Evolutionary conservation across 495 filamentous ascomycete genomes (phyloP), one percentile per base, ranked within the genome.

Genomic region (Evansstolkia leycettana): DNA sequence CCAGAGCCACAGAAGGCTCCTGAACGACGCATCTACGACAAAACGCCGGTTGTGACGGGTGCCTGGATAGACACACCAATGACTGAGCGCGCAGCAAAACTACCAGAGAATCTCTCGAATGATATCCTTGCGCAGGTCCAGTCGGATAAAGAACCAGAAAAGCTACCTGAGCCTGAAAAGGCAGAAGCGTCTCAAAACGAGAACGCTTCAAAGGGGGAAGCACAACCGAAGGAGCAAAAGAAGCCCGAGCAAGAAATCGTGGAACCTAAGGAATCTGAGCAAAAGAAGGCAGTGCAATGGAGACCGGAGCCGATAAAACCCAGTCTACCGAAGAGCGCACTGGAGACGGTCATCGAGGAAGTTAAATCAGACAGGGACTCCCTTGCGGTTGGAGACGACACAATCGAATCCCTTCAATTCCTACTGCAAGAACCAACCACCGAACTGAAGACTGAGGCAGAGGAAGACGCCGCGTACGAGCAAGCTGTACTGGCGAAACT

Each of bases 321-420:
- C 0, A 59, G 62, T 18, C 39, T 67, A 12, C 64, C 68, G 4
- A 67, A 64, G 33, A 72, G 67, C 34, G 69, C 57, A 2, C 42
- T 73, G 3, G 64, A 66, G 41, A 65, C 67, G 5, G 65, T 79
- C 20, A 52, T 80, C 17, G 62, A 70, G 33, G 65, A 75, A 34
- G 60, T 61, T 17, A 67, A 56, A 36, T 56, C 55, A 1, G 57
- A 67, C 38, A 62, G 60, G 23, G 54, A 63, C 12, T 42, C 48
- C n/a, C 50, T 70, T 8, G 57, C 60, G 12, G 46, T 72, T 8
- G 72, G 75, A 17, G 73, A 80, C 20, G 69, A 72, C 33, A 80
- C 75, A 1, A 69, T 82, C 29, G 64, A 76, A 32, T 80, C 74
- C 17, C 63, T 81, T 2, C 68, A 78, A 41, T 62, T 68, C 13